A percentile compares a stretch with the other conserved stretches of the same genome.
Evolutionary conservation across 306 rosid genomes (phyloP).

Genomic region (Dalbergia cultrata): DNA sequence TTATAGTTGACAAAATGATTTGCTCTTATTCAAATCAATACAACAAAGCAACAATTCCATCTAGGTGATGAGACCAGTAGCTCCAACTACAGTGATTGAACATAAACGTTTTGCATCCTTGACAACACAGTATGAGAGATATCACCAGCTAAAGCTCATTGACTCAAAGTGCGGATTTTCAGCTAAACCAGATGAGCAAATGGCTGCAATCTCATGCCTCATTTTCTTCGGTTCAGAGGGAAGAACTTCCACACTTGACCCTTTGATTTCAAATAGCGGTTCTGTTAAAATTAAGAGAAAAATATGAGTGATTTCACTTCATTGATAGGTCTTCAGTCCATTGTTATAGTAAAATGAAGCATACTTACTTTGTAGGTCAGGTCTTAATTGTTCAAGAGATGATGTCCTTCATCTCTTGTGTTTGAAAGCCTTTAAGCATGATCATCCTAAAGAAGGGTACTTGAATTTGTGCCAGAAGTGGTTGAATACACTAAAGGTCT

Average conservation of each 20-base stretch:
- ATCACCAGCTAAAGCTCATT: constrained; percentile 84
- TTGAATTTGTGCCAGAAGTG: too few relatives aligned
- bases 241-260: constrained; percentile 67
- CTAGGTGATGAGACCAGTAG: too few relatives aligned
- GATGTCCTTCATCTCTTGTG: too few relatives aligned
- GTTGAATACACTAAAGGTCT: too few relatives aligned
- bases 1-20: constrained; percentile 14
- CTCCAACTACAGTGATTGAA: too few relatives aligned
- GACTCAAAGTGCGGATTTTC: constrained; percentile 77
- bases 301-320: constrained; percentile 13
- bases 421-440: too few relatives aligned
- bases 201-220: constrained; percentile 81
- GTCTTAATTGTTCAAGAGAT: too few relatives aligned
- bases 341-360: background rate
- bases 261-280: constrained; percentile 58
- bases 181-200: constrained; percentile 67
- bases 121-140: background rate
- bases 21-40: background rate
- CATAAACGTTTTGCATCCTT: background rate
- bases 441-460: too few relatives aligned
- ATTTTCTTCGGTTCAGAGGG: constrained; percentile 73
- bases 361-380: constrained; percentile 73
- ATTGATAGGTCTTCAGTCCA: background rate
- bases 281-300: constrained; percentile 43
- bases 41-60: background rate